Conservation (phyloP, 2,329 filamentous ascomycete genomes). For the Aspergillus udagawae region DNA sequence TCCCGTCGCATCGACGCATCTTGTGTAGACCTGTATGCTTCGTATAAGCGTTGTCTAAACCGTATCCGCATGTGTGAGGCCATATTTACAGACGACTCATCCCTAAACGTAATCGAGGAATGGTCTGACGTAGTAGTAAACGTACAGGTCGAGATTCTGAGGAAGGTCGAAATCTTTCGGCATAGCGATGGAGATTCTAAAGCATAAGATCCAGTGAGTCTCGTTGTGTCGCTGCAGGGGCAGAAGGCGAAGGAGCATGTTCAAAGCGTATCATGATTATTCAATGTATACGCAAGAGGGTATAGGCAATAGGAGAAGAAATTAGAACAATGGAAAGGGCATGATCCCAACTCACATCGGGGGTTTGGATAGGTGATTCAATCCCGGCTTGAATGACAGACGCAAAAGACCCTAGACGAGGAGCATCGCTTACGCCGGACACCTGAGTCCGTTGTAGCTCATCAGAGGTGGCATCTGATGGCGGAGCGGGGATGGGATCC, state of each 20-base stretch:
- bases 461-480: constrained; percentile 23
- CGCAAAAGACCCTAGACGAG: constrained; percentile 9
- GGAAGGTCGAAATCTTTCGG: constrained; percentile 10
- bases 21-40: constrained; percentile 10
- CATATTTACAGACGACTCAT: constrained; percentile 23
- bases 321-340: neutral
- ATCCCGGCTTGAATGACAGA: neutral
- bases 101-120: constrained; percentile 15
- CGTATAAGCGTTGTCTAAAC: constrained; percentile 9
- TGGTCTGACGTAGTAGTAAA: constrained; percentile 14
- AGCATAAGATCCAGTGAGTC: neutral
- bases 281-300: neutral
- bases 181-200: constrained; percentile 16
- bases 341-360: neutral
- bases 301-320: neutral
- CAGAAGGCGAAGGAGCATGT: neutral
- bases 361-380: neutral
- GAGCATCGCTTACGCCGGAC: constrained; percentile 19
- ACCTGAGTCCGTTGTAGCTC: constrained; percentile 17
- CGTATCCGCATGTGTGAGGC: constrained; percentile 1
- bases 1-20: constrained; percentile 12
- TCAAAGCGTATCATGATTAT: neutral
- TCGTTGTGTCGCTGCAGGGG: neutral
- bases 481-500: constrained; percentile 5
- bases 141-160: constrained; percentile 14